Base-by-base conservation (phyloP, 352 stramenopile genomes). In the Globisporangium sylvaticum region DNA sequence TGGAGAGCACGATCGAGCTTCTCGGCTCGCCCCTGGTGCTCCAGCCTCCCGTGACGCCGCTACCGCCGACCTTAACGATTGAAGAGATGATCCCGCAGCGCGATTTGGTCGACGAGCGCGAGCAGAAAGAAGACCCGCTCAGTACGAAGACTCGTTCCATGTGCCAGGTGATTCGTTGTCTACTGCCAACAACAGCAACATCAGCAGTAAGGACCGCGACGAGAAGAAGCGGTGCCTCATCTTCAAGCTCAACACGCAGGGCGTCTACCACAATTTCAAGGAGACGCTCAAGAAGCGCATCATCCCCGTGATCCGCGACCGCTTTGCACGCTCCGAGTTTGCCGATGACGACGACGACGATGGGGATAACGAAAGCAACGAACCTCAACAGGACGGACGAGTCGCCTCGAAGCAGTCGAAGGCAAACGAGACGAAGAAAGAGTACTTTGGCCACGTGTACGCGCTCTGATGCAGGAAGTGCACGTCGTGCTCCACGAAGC, bases 281-380 rank as follows among this genome's bases (percentile, higher is more conserved):
- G 83, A 95, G 65, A 69, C 83, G 55, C 83, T 95, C 54, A 93
- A 93, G 74, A 91, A 91, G 66, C 84, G 79, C 50, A 75, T 95
- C n/a, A 73, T 94, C 8, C 76, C 81, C 8, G 57, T 95, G 12
- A 88, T 94, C 48, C 82, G 84, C 10, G 79, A 92, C 58, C 70
- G 72, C 24, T 88, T 88, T 48, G 71, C 74, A 65, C 73, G 61
- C 24, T 67, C 55, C 18, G 58, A 68, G 44, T 57, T 75, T 18
- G 67, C 58, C 0, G 70, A 72, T 0, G 71, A 70, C 32, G 66
- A 66, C 46, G 67, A 69, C 20, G 59, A 75, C 31, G 32, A 66
- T 14, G 58, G 67, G 57, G 34, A 58, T 24, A 53, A 50, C 4
- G 64, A 71, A 6, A 22, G 22, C 42, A 50, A 22, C 42, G 42